Conservation (phyloP, 2,329 filamentous ascomycete species). For the Colletotrichum abscissum region DNA sequence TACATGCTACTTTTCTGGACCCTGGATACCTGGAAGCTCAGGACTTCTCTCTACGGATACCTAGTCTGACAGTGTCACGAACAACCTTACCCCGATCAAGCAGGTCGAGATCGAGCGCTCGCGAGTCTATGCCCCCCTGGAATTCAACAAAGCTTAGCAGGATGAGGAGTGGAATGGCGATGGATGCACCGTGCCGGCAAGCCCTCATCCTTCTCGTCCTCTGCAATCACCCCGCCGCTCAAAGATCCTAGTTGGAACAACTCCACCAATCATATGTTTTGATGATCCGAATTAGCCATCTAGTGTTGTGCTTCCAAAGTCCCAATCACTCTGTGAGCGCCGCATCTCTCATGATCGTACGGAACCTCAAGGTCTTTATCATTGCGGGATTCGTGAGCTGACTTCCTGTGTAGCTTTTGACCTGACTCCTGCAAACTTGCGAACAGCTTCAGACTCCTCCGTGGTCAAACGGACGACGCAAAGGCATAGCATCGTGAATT, state of each 20-base stretch:
- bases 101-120: constrained; percentile 14
- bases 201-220: constrained; percentile 7
- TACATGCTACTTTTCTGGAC: background rate
- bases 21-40: background rate
- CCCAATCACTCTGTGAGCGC: background rate
- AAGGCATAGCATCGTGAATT: constrained; percentile 23
- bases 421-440: background rate
- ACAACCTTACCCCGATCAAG: constrained; percentile 22
- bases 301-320: background rate
- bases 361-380: background rate
- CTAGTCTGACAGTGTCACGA: background rate
- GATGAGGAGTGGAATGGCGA: constrained; percentile 15
- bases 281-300: background rate
- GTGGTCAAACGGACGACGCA: background rate
- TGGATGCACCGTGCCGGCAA: constrained; percentile 13
- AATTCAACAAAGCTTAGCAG: constrained; percentile 19
- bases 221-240: background rate
- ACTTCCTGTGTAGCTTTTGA: background rate
- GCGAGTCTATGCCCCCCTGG: constrained; percentile 12
- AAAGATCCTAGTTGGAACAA: background rate
- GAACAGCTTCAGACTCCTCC: background rate
- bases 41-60: background rate
- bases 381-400: background rate
- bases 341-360: background rate
- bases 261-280: constrained; percentile 17